Evolutionary conservation across 2,329 filamentous ascomycete species (phyloP), one percentile per base, ranked within the genome.

Genomic region (Zalaria obscura): DNA sequence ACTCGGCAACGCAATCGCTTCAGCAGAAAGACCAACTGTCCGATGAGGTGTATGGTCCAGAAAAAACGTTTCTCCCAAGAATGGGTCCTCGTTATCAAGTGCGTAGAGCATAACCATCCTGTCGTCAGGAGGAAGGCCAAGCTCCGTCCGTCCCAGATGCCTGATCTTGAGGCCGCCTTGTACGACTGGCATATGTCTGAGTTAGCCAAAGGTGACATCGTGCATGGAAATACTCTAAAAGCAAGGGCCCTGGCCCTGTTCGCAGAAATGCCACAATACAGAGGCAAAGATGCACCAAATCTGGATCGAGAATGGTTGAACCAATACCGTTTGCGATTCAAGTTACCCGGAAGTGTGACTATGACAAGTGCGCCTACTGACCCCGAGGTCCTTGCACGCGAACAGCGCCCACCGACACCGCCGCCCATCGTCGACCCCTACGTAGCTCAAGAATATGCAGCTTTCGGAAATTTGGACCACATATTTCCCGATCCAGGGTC

Each of bases 221-320:
- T 50, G 8, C 48, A 50, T 37, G 48, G 47, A 8, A 50, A 50
- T 36, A 47, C 47, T 35, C 41, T 50, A 37, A 50, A 50, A 33
- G 46, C 48, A 10, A 47, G 44, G 36, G 48, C 48, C 7, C 28
- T 50, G 32, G 48, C 48, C 8, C 42, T 50, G 40, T 50, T 42
- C 27, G 38, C 44, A 10, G 42, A 45, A 34, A 45, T 48, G 46
- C 48, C 48, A 11, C 46, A 48, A 27, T 50, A 46, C 31, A 41
- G 45, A 4, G 46, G 46, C 38, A 42, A 44, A 37, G 39, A 41
- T 25, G 43, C 45, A 5, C 48, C 48, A 29, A 42, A 47, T 27
- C 43, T 50, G 4, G 45, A 42, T 29, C 41, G 40, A 38, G 46
- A 45, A 35, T 50, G 48, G 48, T 41, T 50, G 9, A 44, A 49